phyloP scores from a whole-genome alignment of 2,329 filamentous ascomycete genomes.

The Paraphaeosphaeria minitans region DNA sequence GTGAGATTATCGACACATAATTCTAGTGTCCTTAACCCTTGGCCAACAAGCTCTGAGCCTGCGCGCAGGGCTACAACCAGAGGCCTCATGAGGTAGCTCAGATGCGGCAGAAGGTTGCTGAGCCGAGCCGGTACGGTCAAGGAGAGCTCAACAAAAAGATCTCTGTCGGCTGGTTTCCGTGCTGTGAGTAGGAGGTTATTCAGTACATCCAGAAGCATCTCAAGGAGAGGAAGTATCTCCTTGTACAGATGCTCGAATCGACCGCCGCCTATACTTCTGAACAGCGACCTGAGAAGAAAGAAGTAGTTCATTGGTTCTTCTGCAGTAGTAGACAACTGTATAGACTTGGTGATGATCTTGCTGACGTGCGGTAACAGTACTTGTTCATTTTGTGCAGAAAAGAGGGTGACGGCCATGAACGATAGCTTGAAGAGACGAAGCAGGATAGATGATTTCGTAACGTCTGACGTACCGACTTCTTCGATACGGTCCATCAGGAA shows the following conservation, averaged over 20 bases:
- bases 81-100: slow-evolving; percentile 96
- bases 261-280: slow-evolving; percentile 94
- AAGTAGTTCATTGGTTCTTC: slow-evolving; percentile 99
- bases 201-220: slow-evolving; percentile 96
- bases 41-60: slow-evolving; percentile 90
- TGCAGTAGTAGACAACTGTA: slow-evolving; percentile 91
- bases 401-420: slow-evolving; percentile 98
- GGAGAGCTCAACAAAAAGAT: slow-evolving; percentile 95
- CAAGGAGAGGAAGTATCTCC: slow-evolving; percentile 91
- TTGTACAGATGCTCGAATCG: slow-evolving; percentile 98
- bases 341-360: slow-evolving; percentile 96
- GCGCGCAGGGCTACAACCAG: slow-evolving; percentile 93
- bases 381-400: slow-evolving; percentile 92
- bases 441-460: slow-evolving; percentile 90
- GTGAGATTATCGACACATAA: slow-evolving; percentile 98
- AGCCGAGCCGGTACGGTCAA: slow-evolving; percentile 93
- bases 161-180: slow-evolving; percentile 85
- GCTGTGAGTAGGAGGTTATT: slow-evolving; percentile 93
- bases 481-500: slow-evolving; percentile 97
- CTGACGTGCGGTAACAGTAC: slow-evolving; percentile 94
- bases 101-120: slow-evolving; percentile 90
- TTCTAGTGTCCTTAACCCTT: slow-evolving; percentile 90
- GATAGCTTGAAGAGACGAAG: slow-evolving; percentile 95
- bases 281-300: slow-evolving; percentile 85
- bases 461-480: slow-evolving; percentile 89